phyloP scores from a whole-genome alignment of 306 rosid genomes.

The Echinosophora koreensis region DNA sequence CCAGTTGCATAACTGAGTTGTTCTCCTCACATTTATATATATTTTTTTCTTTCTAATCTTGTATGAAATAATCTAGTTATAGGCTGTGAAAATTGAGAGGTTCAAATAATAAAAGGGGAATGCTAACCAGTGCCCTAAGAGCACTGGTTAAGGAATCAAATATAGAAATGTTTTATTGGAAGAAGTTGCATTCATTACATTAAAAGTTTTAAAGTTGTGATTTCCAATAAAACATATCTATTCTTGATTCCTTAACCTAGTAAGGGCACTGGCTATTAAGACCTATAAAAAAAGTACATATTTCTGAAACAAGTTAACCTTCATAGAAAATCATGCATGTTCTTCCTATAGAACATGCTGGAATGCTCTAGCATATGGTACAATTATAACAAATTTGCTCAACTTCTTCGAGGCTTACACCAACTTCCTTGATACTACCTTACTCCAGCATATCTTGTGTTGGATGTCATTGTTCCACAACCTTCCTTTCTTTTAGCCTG shows the following conservation, averaged over 20 bases:
- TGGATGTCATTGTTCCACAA: constrained; percentile 31
- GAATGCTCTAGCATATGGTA: neutral
- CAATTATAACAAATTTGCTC: neutral
- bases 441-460: neutral
- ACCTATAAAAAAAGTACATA: neutral
- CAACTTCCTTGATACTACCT: constrained; percentile 9
- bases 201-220: too few species aligned
- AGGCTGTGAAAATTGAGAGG: constrained; percentile 22
- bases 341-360: constrained; percentile 11
- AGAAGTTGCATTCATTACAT: too few species aligned
- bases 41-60: constrained; percentile 1
- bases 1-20: neutral
- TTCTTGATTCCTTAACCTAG: too few species aligned
- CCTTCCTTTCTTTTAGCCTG: constrained; percentile 21
- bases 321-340: constrained; percentile 2
- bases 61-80: constrained; percentile 13
- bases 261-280: too few species aligned
- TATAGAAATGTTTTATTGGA: too few species aligned
- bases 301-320: constrained; percentile 1
- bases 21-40: constrained; percentile 21
- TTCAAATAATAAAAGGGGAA: neutral
- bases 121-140: too few species aligned
- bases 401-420: neutral
- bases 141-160: too few species aligned
- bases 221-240: too few species aligned